Evolutionary conservation across 768 basidiomycete genomes (phyloP).

Genomic region (Chalciporus pseudorubinellus): DNA sequence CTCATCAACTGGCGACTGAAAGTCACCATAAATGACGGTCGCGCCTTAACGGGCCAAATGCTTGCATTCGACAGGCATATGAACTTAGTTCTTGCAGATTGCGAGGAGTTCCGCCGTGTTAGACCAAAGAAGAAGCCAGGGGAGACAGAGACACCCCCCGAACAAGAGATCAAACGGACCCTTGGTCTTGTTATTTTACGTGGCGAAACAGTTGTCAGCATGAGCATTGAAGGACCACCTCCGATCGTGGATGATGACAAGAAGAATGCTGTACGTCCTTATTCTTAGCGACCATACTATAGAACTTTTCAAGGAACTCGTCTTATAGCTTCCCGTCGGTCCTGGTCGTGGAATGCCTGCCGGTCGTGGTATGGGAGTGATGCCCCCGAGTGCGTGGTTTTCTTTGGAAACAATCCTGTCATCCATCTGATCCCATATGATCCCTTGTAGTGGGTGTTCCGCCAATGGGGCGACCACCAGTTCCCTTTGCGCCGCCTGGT

Average conservation of each 20-base stretch:
- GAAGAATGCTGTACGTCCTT: constrained; percentile 65
- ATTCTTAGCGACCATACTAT: constrained; percentile 6
- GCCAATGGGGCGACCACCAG: constrained; percentile 64
- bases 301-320: constrained; percentile 18
- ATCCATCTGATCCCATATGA: constrained; percentile 5
- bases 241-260: constrained; percentile 89
- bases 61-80: constrained; percentile 99
- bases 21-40: constrained; percentile 96
- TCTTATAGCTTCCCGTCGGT: constrained; percentile 70
- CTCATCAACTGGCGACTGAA: constrained; percentile 98
- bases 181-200: constrained; percentile 96
- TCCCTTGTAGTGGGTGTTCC: constrained; percentile 52
- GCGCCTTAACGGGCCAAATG: constrained; percentile 96
- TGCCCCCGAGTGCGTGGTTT: constrained; percentile 69
- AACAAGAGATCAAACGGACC: constrained; percentile 94
- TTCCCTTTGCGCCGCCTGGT: constrained; percentile 61
- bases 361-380: constrained; percentile 95
- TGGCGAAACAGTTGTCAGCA: constrained; percentile 93
- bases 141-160: constrained; percentile 64
- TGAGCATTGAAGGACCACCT: constrained; percentile 94
- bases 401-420: constrained; percentile 16
- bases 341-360: constrained; percentile 96
- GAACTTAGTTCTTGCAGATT: constrained; percentile 98
- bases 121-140: constrained; percentile 89
- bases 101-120: constrained; percentile 95